Conservation (phyloP, 176 grass and related monocot genomes). For the Otatea glauca region DNA sequence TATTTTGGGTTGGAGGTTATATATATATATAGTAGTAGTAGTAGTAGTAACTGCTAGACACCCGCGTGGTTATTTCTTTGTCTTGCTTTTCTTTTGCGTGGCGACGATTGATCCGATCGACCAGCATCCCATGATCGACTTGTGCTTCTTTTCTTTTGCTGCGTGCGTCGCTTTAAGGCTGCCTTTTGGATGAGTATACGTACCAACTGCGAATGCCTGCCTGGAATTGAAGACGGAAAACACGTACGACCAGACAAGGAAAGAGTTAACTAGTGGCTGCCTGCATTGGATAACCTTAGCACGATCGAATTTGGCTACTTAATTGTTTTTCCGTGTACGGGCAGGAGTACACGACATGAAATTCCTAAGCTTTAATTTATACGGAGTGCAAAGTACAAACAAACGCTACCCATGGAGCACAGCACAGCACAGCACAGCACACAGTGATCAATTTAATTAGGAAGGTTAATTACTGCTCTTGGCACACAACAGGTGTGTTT, state of each 20-base stretch:
- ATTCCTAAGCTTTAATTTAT: not conserved
- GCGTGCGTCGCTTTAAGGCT: not conserved
- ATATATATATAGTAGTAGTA: too few species aligned
- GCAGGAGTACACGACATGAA: not conserved
- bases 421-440: not conserved
- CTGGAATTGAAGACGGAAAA: not conserved
- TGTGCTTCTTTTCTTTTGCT: slow-evolving; percentile 25
- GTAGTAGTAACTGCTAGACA: not conserved
- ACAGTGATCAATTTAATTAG: not conserved
- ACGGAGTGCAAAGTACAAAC: not conserved
- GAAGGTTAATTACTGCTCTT: not conserved
- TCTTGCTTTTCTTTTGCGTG: not conserved
- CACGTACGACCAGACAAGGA: too few species aligned
- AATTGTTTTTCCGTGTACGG: not conserved
- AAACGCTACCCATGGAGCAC: not conserved
- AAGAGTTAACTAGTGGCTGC: not conserved
- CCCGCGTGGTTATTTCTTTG: not conserved
- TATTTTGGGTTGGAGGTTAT: not conserved
- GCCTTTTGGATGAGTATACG: not conserved
- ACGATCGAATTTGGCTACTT: not conserved
- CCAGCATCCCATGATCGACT: not conserved
- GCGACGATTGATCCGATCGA: not conserved
- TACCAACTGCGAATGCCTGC: too few species aligned
- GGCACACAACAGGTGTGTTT: not conserved
- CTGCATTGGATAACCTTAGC: slow-evolving; percentile 32